Evolutionary conservation across 2,329 filamentous ascomycete genomes (phyloP), one percentile per base, ranked within the genome.

Genomic region (Chaetomiaceae sp.): DNA sequence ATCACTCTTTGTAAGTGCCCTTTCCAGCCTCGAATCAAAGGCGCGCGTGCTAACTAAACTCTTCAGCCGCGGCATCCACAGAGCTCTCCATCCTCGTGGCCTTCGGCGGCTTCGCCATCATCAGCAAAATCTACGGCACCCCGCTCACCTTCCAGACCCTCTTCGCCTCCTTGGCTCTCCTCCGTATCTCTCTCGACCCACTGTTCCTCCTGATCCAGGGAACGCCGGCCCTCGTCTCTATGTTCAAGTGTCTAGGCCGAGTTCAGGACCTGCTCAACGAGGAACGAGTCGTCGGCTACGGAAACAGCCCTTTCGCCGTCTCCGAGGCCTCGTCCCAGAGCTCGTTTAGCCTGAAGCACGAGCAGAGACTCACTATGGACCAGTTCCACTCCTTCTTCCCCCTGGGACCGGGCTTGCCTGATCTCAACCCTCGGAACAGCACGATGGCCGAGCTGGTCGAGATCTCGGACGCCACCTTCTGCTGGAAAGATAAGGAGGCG

Each of bases 181-280:
- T 54, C n/a, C 51, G 51, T 5, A 54, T 54, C 31, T 49, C 51
- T 6, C 45, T 54, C 3, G 51, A 54, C 27, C 51, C 51, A 12
- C 39, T 54, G 1, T 54, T 54, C 20, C 51, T 54, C 25, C 38
- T 54, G 4, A 54, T 54, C 22, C 51, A 54, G 15, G 51, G 51
- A 31, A 54, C 46, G 3, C 51, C 51, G 14, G 46, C 51, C 14
- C 31, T 54, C 6, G 46, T 54, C 15, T 54, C 51, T 14, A 54
- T 54, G 51, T 54, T 54, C 51, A 54, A 54, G 27, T 54, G 51
- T 29, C 51, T 54, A 4, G 51, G 51, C 3, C 46, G 51, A 22
- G 46, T 54, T 0, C 51, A 54, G 25, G 51, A 54, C 20, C 39
- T 54, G 2, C 46, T 54, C 11, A 49, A 54, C 33, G 51, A 54